Base-by-base conservation (phyloP, 768 basidiomycete species). In the Tricholoma furcatifolium region DNA sequence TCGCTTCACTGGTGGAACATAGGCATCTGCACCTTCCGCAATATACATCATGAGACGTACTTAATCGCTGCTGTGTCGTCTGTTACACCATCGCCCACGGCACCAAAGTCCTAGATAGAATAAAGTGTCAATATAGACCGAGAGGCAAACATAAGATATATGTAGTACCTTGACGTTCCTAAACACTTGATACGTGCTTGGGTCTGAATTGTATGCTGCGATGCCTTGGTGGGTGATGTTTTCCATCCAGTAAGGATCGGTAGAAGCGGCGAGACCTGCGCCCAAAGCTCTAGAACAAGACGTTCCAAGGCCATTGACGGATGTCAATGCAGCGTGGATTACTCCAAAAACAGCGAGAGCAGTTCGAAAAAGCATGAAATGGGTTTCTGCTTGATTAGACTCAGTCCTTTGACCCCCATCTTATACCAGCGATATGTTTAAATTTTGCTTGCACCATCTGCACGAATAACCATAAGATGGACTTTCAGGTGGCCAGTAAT, bases 1-100 rank as follows among this genome's bases (percentile, higher is more conserved):
- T 90, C 20, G 89, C 90, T 39, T 70, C 68, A 58, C 88, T 90
- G 51, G 38, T 47, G 52, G 23, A 11, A 9, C 1, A 41, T 55
- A 39, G 24, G 17, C 17, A 20, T 31, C 43, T 27, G 4, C 11
- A 0, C 9, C 20, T 31, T 27, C 15, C 11, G 56, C 42, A 27
- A 4, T 7, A 27, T 7, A 32, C 55, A 41, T 56, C 60, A 60
- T 21, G 42, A 31, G 35, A 42, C 64, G 46, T 55, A 84, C 86
- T 87, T 88, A 68, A 90, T 88, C 2, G 89, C 88, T 41, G 70
- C 78, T 12, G 88, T 88, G 56, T 91, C 90, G 61, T 91, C 89
- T 1, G 81, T 77, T 1, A 82, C 71, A 55, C 89, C 89, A 68
- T 88, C 83, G 17, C 74, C 77, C 52, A 66, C 68, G n/a, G 72